Evolutionary conservation across 163 green algal genomes (phyloP).

Genomic region (Scenedesmus sp.): DNA sequence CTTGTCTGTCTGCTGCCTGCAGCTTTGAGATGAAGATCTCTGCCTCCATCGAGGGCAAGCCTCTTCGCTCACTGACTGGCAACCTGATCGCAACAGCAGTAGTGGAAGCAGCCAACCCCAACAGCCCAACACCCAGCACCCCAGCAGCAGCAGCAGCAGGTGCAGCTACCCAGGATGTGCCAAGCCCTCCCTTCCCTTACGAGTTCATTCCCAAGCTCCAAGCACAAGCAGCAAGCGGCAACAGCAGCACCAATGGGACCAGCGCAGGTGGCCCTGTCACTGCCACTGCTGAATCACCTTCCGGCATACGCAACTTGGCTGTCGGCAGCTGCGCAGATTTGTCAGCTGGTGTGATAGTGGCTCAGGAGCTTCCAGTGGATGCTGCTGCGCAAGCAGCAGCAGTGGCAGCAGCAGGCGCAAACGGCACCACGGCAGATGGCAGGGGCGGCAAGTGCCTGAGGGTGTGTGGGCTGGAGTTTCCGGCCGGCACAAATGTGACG

Average conservation of each 20-base stretch:
- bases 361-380: neutral
- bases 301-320: neutral
- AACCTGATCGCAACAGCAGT: neutral
- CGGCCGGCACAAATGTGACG: neutral
- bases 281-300: neutral
- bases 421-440: neutral
- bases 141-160: neutral
- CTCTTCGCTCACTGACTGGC: neutral
- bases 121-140: neutral
- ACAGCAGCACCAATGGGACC: neutral
- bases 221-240: neutral
- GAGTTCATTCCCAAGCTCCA: neutral
- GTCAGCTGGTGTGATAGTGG: neutral
- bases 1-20: neutral
- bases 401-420: neutral
- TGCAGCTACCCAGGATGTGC: neutral
- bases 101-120: neutral
- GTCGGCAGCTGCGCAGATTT: neutral
- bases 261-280: neutral
- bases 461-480: neutral
- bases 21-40: slow-evolving; percentile 4
- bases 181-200: neutral
- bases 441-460: neutral
- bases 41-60: neutral
- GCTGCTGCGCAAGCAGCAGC: neutral